Evolutionary conservation across 148 eudicot genomes (phyloP), one percentile per base, ranked within the genome.

Genomic region (Heliamphora exappendiculata): DNA sequence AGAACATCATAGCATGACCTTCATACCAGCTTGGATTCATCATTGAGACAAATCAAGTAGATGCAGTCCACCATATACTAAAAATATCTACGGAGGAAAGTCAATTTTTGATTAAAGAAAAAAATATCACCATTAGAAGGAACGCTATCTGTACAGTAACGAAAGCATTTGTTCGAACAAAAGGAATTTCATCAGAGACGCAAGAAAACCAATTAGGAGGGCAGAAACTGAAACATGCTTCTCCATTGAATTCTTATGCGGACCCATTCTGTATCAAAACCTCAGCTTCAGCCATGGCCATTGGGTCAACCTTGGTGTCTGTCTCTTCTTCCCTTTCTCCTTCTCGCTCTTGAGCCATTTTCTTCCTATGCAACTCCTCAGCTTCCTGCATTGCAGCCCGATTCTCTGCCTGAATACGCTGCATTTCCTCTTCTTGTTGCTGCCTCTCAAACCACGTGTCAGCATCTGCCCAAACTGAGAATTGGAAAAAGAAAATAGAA

Each of bases 401-500:
- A 29, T 90, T 83, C 85, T 94, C 97, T 7, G 89, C 92, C 70
- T 94, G 97, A 64, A 89, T 85, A 37, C 90, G 86, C 78, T 87
- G 90, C 98, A 92, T 92, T 81, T 94, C 98, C 75, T 90, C 91
- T 78, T 94, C 98, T 82, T 90, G 92, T 64, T 89, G 97, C 76
- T 94, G 98, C 29, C 93, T 77, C 78, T 94, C 98, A 84, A 94
- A 94, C 97, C 97, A 94, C 37, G 98, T 94, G 82, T 94, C 98
- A 33, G 98, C 98, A 78, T 94, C 98, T 1, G 96, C 97, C 98
- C 97, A 94, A 78, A 94, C 98, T 94, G 92, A 47, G 73, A 69
- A 33, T 36, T 47, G 33, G 20, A 74, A 12, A 16, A 71, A 28
- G 44, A 33, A 62, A 41, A 39, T 13, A 19, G 34, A 63, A 37